A percentile compares a stretch with the other conserved stretches of the same genome.
Conservation (phyloP, 768 basidiomycete genomes). For the Russula ochroleuca region DNA sequence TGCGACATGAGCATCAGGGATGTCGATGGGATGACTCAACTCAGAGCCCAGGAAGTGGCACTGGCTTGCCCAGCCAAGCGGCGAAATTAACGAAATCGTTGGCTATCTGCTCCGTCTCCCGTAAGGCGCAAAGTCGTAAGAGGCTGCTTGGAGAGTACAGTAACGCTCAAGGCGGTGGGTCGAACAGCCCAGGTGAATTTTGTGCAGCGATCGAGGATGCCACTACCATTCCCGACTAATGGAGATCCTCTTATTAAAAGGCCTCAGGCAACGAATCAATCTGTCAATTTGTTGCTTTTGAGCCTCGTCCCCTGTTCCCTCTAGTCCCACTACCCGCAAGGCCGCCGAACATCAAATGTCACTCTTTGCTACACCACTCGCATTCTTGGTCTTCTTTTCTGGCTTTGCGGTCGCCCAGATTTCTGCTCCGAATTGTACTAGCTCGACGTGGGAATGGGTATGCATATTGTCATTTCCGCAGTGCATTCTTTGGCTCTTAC, state of each 20-base stretch:
- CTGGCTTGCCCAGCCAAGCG: no score
- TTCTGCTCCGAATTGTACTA: neutral
- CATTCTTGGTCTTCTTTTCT: neutral
- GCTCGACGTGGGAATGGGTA: neutral
- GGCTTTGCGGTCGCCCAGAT: neutral
- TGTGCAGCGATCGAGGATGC: no score
- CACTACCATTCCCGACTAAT: no score
- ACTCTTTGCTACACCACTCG: no score
- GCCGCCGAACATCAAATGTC: neutral
- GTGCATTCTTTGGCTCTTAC: neutral
- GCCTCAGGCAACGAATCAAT: no score
- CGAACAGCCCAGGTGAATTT: no score
- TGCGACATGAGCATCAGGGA: no score
- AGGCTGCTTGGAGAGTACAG: no score
- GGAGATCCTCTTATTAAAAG: no score
- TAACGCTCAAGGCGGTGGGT: neutral
- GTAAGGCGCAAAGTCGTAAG: neutral
- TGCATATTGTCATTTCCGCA: neutral
- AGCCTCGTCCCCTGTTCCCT: neutral
- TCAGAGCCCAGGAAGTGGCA: no score
- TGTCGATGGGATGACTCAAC: no score
- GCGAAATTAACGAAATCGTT: neutral
- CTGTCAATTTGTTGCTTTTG: neutral
- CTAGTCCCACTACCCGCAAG: neutral
- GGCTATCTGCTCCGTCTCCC: neutral